Evolutionary conservation across 2,329 filamentous ascomycete species (phyloP).

Genomic region (Aspergillus melleus): DNA sequence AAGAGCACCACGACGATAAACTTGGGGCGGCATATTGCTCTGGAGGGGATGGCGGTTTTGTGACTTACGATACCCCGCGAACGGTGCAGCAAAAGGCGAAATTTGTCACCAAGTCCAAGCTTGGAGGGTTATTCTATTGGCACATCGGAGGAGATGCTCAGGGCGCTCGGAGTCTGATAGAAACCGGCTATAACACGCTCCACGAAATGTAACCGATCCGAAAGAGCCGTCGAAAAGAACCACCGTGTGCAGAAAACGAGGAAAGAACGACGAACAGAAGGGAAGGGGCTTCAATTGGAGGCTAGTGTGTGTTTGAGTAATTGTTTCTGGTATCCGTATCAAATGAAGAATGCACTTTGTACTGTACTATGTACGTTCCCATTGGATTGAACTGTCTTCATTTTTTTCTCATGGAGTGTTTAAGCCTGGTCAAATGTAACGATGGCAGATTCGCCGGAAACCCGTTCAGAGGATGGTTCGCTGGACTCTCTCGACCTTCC

Average conservation of each 20-base stretch:
- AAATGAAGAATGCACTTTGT: background rate
- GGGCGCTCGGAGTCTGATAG: slow-evolving; percentile 59
- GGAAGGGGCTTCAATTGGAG: background rate
- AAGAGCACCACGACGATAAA: slow-evolving; percentile 67
- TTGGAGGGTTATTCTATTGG: slow-evolving; percentile 82
- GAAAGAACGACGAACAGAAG: background rate
- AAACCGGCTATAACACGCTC: slow-evolving; percentile 59
- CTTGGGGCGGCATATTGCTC: slow-evolving; percentile 68
- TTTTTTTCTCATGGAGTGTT: background rate
- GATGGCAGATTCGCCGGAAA: background rate
- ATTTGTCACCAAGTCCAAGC: slow-evolving; percentile 68
- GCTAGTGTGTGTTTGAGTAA: background rate
- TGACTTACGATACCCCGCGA: slow-evolving; percentile 76
- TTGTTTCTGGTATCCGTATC: background rate
- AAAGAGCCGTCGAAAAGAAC: background rate
- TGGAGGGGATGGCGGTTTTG: slow-evolving; percentile 73
- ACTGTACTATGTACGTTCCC: background rate
- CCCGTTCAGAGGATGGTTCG: no score
- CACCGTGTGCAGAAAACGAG: background rate
- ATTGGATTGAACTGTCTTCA: background rate
- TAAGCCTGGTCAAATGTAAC: background rate
- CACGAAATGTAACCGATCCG: slow-evolving; percentile 37
- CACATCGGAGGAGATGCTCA: slow-evolving; percentile 69
- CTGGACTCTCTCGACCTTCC: no score
- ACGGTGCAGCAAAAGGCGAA: slow-evolving; percentile 74